These are phyloP conservation scores for Fagus sylvatica DNA, from an alignment of 306 rosid genomes.

Conservation along the genomic window DNA sequence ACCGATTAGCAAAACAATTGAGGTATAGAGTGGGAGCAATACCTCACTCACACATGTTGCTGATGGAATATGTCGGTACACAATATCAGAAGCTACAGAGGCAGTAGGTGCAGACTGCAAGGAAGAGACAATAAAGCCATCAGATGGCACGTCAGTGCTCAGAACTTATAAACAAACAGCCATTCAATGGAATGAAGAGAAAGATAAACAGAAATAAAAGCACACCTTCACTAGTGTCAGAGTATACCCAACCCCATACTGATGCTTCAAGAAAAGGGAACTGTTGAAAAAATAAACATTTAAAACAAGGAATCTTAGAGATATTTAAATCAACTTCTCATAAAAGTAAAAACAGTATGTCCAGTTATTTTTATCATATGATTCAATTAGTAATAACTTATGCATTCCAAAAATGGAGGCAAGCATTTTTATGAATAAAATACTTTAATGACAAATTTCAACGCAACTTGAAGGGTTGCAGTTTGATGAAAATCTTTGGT, in stretches of 20 bases:
- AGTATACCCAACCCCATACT: conserved; percentile 95
- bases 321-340: neutral
- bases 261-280: conserved; percentile 95
- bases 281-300: conserved; percentile 49
- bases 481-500: neutral
- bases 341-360: neutral
- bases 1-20: conserved; percentile 5
- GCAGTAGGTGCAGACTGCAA: conserved; percentile 86
- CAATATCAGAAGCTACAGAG: conserved; percentile 84
- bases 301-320: conserved; percentile 16
- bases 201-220: conserved; percentile 23
- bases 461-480: neutral
- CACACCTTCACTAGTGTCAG: conserved; percentile 88
- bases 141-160: conserved; percentile 25
- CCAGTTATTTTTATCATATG: neutral
- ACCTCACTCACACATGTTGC: conserved; percentile 99
- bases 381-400: neutral
- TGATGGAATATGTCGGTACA: conserved; percentile 75
- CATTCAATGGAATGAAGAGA: conserved; percentile 23
- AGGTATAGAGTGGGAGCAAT: conserved; percentile 25
- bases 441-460: too few relatives aligned
- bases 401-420: neutral
- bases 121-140: conserved; percentile 22
- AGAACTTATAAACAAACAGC: conserved; percentile 17
- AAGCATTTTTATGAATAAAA: too few relatives aligned